These are phyloP conservation scores for Sugiyamaella grinbergsii DNA, from an alignment of 1,139 yeast genomes.

Conservation along the genomic window DNA sequence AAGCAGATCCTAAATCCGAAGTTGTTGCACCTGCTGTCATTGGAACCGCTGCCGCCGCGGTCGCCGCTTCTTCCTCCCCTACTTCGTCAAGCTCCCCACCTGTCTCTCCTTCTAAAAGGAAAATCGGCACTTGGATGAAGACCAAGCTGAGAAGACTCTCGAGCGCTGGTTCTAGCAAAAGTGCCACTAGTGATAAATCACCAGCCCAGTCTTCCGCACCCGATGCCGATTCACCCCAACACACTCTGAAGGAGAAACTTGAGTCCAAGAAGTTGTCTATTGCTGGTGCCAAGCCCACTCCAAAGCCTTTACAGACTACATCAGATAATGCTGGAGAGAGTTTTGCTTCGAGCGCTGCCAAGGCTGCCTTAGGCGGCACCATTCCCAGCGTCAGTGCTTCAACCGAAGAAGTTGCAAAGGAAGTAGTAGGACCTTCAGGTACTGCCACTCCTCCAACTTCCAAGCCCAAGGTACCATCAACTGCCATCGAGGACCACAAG, in stretches of 20 bases:
- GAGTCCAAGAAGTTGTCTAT: constrained; percentile 19
- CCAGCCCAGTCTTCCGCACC: constrained; percentile 12
- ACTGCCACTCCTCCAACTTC: constrained; percentile 1
- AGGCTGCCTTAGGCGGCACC: constrained; percentile 16
- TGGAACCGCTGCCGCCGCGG: constrained; percentile 14
- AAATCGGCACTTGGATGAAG: constrained; percentile 18
- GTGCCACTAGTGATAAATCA: neutral
- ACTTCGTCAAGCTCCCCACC: constrained; percentile 8
- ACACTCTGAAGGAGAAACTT: constrained; percentile 19
- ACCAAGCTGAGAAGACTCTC: constrained; percentile 21
- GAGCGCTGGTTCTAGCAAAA: constrained; percentile 12
- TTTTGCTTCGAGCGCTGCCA: constrained; percentile 28
- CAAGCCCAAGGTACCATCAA: constrained; percentile 1
- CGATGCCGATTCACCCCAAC: constrained; percentile 11
- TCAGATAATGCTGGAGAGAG: constrained; percentile 21
- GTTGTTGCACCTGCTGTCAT: constrained; percentile 20
- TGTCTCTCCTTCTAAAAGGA: constrained; percentile 11
- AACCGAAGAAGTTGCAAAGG: constrained; percentile 11
- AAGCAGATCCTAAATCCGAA: constrained; percentile 9
- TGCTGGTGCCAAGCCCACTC: constrained; percentile 3
- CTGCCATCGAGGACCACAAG: constrained; percentile 11
- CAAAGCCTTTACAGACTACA: constrained; percentile 24
- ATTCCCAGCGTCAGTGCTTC: constrained; percentile 4
- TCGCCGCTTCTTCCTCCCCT: constrained; percentile 18
- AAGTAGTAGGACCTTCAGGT: constrained; percentile 2